Percentiles rank a stretch among this genome's conserved stretches.
Conservation (phyloP, 1,284 basidiomycete genomes). For the Stygiomarasmius scandens region DNA sequence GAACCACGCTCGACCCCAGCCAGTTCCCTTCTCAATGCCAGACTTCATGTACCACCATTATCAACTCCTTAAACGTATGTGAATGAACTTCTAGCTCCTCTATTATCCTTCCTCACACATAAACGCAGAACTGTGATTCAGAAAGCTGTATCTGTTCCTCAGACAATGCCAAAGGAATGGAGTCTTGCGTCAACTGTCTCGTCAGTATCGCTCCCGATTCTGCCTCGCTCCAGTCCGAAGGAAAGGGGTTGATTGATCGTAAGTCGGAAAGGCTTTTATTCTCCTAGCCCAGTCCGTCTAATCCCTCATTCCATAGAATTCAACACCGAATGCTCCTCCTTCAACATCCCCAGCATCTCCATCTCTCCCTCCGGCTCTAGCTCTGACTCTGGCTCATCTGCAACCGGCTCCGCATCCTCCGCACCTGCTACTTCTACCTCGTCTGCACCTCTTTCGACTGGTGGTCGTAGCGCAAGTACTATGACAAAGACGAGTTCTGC, state of each 20-base stretch:
- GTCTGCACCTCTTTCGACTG: background rate
- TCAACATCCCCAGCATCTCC: background rate
- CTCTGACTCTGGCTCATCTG: background rate
- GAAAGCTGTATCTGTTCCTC: constrained; percentile 22
- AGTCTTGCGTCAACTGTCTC: constrained; percentile 25
- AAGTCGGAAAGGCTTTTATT: too few species aligned
- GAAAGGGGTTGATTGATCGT: constrained; percentile 21
- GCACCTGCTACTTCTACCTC: background rate
- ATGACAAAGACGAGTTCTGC: too few species aligned
- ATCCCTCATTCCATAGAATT: background rate
- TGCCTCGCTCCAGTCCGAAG: constrained; percentile 5
- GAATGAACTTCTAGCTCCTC: background rate
- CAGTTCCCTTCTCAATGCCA: constrained; percentile 17
- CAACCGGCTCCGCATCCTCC: background rate
- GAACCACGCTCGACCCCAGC: constrained; percentile 18
- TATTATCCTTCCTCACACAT: background rate
- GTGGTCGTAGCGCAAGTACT: too few species aligned
- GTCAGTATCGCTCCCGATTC: constrained; percentile 13
- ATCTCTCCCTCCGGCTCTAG: background rate
- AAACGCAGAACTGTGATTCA: constrained; percentile 17
- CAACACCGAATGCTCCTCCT: constrained; percentile 1
- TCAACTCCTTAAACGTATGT: constrained; percentile 11
- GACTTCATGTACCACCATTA: constrained; percentile 13
- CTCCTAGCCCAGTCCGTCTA: background rate
- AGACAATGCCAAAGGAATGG: constrained; percentile 17